These are phyloP conservation scores for Cylindrotheca closterium DNA, from an alignment of 108 stramenopile species.

Conservation along the genomic window DNA sequence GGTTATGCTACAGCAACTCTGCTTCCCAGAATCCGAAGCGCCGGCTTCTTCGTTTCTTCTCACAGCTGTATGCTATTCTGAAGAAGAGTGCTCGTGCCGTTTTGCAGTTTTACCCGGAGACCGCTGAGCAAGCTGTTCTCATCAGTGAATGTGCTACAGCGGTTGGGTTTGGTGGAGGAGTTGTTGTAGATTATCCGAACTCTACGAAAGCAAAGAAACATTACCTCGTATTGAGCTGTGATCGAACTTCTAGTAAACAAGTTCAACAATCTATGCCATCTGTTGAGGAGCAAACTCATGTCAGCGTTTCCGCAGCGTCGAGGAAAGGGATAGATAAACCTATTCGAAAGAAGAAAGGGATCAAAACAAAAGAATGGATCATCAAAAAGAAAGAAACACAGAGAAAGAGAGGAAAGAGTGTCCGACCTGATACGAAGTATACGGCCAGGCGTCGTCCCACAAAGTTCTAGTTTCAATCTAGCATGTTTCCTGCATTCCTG, in stretches of 20 bases:
- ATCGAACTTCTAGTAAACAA: slow-evolving; percentile 53
- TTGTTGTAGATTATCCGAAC: slow-evolving; percentile 99
- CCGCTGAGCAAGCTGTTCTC: slow-evolving; percentile 93
- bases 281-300: slow-evolving; percentile 20
- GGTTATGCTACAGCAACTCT: slow-evolving; percentile 97
- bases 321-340: slow-evolving; percentile 27
- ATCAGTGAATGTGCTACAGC: slow-evolving; percentile 91
- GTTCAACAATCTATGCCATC: slow-evolving; percentile 50
- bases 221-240: slow-evolving; percentile 95
- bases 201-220: slow-evolving; percentile 99
- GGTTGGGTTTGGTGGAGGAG: slow-evolving; percentile 96
- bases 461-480: slow-evolving; percentile 71
- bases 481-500: not conserved
- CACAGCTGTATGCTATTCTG: slow-evolving; percentile 90
- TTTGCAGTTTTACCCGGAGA: slow-evolving; percentile 99
- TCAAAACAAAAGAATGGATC: slow-evolving; percentile 98
- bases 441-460: slow-evolving; percentile 94
- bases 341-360: slow-evolving; percentile 61
- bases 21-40: slow-evolving; percentile 85
- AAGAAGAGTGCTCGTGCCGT: slow-evolving; percentile 94
- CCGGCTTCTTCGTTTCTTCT: slow-evolving; percentile 94
- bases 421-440: slow-evolving; percentile 94
- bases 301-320: slow-evolving; percentile 14
- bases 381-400: slow-evolving; percentile 96
- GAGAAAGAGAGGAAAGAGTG: slow-evolving; percentile 91